Evolutionary conservation across 2,329 filamentous ascomycete species (phyloP), one percentile per base, ranked within the genome.

Genomic region (Alternaria arbusti): DNA sequence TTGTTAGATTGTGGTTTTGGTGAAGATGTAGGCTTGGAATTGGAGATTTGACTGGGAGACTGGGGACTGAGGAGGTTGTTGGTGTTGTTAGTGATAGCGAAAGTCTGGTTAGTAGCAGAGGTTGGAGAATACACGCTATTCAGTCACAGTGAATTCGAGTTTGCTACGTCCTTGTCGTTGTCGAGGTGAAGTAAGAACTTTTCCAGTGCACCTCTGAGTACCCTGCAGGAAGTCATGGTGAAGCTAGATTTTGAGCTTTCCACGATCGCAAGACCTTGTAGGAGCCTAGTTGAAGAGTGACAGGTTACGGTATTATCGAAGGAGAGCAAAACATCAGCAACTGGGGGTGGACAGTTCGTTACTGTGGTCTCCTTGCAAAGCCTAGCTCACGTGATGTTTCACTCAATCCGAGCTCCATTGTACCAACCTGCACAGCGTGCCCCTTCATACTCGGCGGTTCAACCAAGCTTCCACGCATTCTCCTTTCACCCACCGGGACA

Each of bases 401-500:
- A 59, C n/a, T 50, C 23, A 5, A 36, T 30, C 3, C 32, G 15
- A 20, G 15, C 13, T 26, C 36, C 22, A 6, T 6, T 8, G 32
- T 20, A 45, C 20, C 47, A 44, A 46, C 15, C 17, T 28, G 10
- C 36, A 59, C 28, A 44, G 30, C 55, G 15, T 52, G 25, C 26
- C 32, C 57, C 49, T 54, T 59, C 55, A 56, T 54, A 61, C 51
- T 50, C 59, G 55, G 55, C 59, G 52, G 60, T 57, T 62, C 50
- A 54, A 65, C 32, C 59, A 71, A 66, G 65, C 66, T 68, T 52
- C 64, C 60, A 40, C 60, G 57, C 45, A 44, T 43, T 28, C 22
- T 7, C 50, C 56, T 36, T 72, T 73, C 67, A 70, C 46, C 71
- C 71, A 62, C 55, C 71, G 71, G 71, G 70, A 74, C 57, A 67